phyloP scores from a whole-genome alignment of 306 rosid genomes.

The Delonix regia region DNA sequence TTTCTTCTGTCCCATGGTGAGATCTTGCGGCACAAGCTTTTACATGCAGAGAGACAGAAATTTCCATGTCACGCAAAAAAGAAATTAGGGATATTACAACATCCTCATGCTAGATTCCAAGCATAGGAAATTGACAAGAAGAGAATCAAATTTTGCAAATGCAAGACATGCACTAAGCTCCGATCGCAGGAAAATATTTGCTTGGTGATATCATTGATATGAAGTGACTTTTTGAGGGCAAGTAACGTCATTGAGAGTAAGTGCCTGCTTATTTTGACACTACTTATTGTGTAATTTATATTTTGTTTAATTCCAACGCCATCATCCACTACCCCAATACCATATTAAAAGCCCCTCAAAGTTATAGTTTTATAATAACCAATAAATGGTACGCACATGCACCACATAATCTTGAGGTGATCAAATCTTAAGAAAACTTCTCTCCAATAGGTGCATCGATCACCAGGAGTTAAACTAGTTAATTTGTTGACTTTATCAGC shows the following conservation, averaged over 20 bases:
- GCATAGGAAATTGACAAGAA: conserved; percentile 40
- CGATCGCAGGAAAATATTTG: conserved; percentile 43
- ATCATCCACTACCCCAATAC: conserved; percentile 35
- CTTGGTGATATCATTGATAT: conserved; percentile 42
- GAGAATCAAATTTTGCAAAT: conserved; percentile 52
- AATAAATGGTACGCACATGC: conserved; percentile 16
- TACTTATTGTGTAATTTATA: conserved; percentile 21
- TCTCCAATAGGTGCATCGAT: neutral
- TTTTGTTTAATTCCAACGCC: conserved; percentile 18
- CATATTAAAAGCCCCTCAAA: neutral
- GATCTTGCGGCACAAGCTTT: conserved; percentile 43
- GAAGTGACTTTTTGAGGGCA: conserved; percentile 54
- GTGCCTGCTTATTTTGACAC: conserved; percentile 33
- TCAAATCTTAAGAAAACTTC: conserved; percentile 17
- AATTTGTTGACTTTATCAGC: conserved; percentile 33
- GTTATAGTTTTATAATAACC: neutral
- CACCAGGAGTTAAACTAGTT: neutral
- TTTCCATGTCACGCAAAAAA: conserved; percentile 9
- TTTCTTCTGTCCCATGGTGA: conserved; percentile 33
- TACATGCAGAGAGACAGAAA: conserved; percentile 28
- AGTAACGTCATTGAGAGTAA: conserved; percentile 55
- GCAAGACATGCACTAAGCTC: conserved; percentile 48
- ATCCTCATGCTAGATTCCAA: neutral
- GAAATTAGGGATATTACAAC: neutral
- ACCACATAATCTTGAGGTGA: conserved; percentile 2